phyloP scores from a whole-genome alignment of 2,329 filamentous ascomycete species.

The Colletotrichum sp. region DNA sequence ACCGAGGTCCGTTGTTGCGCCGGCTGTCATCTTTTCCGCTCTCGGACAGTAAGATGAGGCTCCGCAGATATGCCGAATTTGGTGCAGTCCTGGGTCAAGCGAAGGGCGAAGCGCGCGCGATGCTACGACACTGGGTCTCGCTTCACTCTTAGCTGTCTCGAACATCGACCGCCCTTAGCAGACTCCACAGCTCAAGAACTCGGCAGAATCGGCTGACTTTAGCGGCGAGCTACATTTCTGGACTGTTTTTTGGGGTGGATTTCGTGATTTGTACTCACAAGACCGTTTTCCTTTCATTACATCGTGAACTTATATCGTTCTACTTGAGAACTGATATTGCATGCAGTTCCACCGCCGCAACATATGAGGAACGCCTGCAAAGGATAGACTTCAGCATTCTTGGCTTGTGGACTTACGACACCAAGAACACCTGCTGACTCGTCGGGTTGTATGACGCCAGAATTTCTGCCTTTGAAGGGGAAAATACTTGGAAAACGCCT shows the following conservation, averaged over 20 bases:
- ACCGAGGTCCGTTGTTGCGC: neutral
- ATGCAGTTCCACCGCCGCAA: no score
- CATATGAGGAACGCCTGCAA: neutral
- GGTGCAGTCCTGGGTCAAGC: neutral
- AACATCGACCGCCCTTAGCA: accelerated
- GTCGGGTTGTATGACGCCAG: neutral
- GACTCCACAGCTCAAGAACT: neutral
- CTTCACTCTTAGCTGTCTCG: neutral
- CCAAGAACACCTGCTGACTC: neutral
- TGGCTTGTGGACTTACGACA: neutral
- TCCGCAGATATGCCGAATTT: neutral
- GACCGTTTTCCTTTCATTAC: accelerated
- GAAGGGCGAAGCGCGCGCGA: neutral
- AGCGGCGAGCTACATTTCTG: neutral
- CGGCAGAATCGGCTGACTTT: neutral
- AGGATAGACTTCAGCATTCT: neutral
- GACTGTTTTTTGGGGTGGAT: no score
- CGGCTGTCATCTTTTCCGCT: neutral
- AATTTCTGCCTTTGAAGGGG: neutral
- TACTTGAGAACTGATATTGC: neutral
- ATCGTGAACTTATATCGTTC: accelerated
- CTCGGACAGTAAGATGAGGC: neutral
- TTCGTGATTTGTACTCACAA: no score
- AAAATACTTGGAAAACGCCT: neutral
- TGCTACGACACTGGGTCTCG: neutral